These are phyloP conservation scores for Solanum bulbocastanum DNA, from an alignment of 257 asterid species.

Conservation along the genomic window DNA sequence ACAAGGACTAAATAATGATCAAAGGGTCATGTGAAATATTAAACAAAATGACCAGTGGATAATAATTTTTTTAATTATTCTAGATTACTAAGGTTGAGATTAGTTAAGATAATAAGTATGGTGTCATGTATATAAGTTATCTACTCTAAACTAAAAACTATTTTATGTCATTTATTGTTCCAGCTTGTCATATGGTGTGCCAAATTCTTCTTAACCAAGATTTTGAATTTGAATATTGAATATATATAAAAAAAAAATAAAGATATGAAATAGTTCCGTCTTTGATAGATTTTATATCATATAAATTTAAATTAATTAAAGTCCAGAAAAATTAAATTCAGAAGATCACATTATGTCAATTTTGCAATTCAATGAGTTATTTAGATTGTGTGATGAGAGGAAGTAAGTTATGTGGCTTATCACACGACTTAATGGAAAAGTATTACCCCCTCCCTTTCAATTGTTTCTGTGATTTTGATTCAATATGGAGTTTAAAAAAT, in stretches of 20 bases:
- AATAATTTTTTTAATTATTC: too few species aligned
- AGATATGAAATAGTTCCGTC: not conserved
- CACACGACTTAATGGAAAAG: not conserved
- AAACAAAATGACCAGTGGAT: not conserved
- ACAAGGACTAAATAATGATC: not conserved
- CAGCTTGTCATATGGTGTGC: not conserved
- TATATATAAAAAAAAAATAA: too few species aligned
- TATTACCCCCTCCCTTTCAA: not conserved
- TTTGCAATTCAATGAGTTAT: not conserved
- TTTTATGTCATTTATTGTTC: not conserved
- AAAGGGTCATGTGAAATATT: not conserved
- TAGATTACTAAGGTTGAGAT: not conserved
- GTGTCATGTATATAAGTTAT: not conserved
- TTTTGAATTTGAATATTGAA: too few species aligned
- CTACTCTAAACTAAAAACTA: not conserved
- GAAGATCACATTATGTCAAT: not conserved
- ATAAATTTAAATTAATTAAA: too few species aligned
- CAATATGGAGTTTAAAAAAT: not conserved
- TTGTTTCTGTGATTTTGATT: not conserved
- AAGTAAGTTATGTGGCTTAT: not conserved
- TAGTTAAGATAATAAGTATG: not conserved
- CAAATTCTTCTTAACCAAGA: not conserved
- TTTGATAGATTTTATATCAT: not conserved
- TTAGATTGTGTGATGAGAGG: not conserved
- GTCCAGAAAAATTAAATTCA: not conserved